phyloP scores from a whole-genome alignment of 345 rosid genomes.

The Syzygium aqueum region DNA sequence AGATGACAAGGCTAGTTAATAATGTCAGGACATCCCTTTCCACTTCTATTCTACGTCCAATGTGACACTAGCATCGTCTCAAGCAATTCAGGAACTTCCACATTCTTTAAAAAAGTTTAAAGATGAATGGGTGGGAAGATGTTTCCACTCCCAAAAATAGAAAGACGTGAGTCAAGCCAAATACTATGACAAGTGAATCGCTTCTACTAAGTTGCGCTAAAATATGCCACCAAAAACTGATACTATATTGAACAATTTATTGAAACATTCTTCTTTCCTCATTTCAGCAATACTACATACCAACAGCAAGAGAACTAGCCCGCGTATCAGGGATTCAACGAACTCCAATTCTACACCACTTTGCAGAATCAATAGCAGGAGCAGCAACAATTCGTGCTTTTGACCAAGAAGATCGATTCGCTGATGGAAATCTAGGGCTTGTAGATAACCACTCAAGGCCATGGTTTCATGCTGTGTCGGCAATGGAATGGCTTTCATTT shows the following conservation, averaged over 20 bases:
- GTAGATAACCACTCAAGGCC: conserved; percentile 80
- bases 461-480: conserved; percentile 78
- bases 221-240: background rate
- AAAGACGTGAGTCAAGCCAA: background rate
- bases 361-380: conserved; percentile 86
- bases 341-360: conserved; percentile 95
- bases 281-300: conserved; percentile 74
- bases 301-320: conserved; percentile 89
- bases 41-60: background rate
- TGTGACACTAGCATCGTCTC: background rate
- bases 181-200: background rate
- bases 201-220: background rate
- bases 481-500: conserved; percentile 98
- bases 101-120: background rate
- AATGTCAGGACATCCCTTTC: background rate
- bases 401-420: conserved; percentile 64
- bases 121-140: background rate
- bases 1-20: background rate
- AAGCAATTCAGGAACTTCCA: background rate
- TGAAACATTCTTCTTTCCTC: background rate
- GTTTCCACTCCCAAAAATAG: background rate
- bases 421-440: conserved; percentile 49
- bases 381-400: conserved; percentile 87
- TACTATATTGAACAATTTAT: background rate
- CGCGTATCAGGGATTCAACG: conserved; percentile 76